Conservation (phyloP, 768 basidiomycete species). For the Amanita fuliginea region DNA sequence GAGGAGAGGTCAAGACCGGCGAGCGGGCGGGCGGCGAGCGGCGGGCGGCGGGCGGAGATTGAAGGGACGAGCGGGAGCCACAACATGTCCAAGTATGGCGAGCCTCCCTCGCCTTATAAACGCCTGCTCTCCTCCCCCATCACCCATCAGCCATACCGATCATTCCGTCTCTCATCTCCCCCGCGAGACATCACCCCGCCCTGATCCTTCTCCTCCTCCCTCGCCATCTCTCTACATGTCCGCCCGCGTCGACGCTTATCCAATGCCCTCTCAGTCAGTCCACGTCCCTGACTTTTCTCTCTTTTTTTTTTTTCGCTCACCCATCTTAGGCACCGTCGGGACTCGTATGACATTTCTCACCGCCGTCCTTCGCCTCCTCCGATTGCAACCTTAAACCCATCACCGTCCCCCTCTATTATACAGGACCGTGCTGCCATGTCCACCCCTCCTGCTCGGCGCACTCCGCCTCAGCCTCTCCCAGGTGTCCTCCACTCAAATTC, state of each 20-base stretch:
- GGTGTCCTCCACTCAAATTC: conserved; percentile 6
- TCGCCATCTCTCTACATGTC: background rate
- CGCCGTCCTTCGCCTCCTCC: conserved; percentile 8
- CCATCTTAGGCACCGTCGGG: conserved; percentile 19
- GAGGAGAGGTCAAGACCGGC: background rate
- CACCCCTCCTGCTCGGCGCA: conserved; percentile 3
- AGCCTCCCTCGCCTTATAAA: conserved; percentile 11
- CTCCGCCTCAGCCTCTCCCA: conserved; percentile 8
- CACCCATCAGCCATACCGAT: conserved; percentile 7
- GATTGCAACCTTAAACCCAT: conserved; percentile 6
- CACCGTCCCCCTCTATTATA: conserved; percentile 6
- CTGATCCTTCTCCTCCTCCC: background rate
- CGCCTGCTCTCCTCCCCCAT: conserved; percentile 13
- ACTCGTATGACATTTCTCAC: conserved; percentile 12
- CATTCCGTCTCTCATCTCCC: conserved; percentile 4
- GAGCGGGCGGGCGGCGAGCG: conserved; percentile 4
- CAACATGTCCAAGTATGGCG: conserved; percentile 20
- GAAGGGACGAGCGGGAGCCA: conserved; percentile 10
- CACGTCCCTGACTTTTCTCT: conserved; percentile 7
- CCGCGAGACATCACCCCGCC: no score
- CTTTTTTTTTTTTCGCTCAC: conserved; percentile 14
- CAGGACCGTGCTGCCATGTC: conserved; percentile 8
- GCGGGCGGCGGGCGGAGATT: conserved; percentile 16
- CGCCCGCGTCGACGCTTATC: conserved; percentile 29
- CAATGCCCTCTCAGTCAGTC: conserved; percentile 22